Evolutionary conservation across 345 rosid species (phyloP).

Genomic region (Melaleuca alternifolia): DNA sequence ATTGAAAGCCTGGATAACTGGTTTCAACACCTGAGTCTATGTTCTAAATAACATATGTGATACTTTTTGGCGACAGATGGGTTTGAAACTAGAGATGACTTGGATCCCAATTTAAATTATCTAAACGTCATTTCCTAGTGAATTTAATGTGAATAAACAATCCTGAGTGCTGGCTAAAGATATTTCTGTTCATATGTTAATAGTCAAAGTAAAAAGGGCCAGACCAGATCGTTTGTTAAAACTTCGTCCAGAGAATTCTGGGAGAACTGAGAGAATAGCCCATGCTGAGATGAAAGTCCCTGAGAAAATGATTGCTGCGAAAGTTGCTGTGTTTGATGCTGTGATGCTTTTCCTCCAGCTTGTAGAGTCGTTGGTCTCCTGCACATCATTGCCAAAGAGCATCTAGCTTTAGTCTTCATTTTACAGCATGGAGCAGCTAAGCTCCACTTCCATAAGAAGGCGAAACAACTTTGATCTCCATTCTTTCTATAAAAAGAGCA

Average conservation of each 20-base stretch:
- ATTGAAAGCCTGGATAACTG: not conserved
- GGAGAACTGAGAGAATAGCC: constrained; percentile 70
- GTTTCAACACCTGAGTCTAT: not conserved
- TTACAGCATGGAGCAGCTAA: not conserved
- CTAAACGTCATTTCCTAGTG: not conserved
- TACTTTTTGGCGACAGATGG: not conserved
- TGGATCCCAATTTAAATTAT: not conserved
- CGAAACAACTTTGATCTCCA: not conserved
- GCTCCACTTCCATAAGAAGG: not conserved
- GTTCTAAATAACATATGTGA: not conserved
- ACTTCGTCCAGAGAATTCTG: constrained; percentile 62
- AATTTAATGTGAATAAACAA: not conserved
- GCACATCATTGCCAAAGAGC: not conserved
- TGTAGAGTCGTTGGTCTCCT: constrained; percentile 47
- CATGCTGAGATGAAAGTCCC: constrained; percentile 78
- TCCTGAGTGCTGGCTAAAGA: not conserved
- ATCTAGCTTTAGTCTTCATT: not conserved
- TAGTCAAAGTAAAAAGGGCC: not conserved
- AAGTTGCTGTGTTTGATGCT: constrained; percentile 47
- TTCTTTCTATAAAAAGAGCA: not conserved
- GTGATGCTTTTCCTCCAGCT: constrained; percentile 49
- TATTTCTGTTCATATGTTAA: not conserved
- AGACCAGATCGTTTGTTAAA: constrained; percentile 51
- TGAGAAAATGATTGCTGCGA: constrained; percentile 85
- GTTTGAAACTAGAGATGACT: not conserved